phyloP scores from a whole-genome alignment of 495 filamentous ascomycete genomes.

The Acidomyces sp. region DNA sequence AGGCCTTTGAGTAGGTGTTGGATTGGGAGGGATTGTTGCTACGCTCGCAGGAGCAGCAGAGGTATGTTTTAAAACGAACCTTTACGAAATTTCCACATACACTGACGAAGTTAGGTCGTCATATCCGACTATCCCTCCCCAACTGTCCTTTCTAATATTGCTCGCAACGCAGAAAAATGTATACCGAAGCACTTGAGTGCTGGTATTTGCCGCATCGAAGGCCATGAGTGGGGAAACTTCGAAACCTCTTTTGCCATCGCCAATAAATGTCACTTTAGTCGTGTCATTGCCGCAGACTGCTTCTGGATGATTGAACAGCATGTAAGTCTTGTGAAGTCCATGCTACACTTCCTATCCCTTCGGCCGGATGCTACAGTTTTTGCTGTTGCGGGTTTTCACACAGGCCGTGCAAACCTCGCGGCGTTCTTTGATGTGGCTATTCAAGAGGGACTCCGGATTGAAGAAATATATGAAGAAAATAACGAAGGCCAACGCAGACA shows the following conservation, averaged over 20 bases:
- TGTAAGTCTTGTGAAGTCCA: slow-evolving; percentile 51
- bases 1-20: slow-evolving; percentile 47
- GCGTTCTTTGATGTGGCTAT: slow-evolving; percentile 53
- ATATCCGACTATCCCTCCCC: slow-evolving; percentile 64
- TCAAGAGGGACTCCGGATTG: slow-evolving; percentile 49
- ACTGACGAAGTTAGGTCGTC: slow-evolving; percentile 9
- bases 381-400: slow-evolving; percentile 72
- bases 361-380: slow-evolving; percentile 41
- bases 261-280: slow-evolving; percentile 43
- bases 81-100: background rate
- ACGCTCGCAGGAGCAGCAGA: slow-evolving; percentile 47
- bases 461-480: slow-evolving; percentile 64
- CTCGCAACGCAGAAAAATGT: slow-evolving; percentile 47
- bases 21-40: slow-evolving; percentile 56
- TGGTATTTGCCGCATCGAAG: slow-evolving; percentile 37
- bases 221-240: slow-evolving; percentile 64
- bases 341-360: slow-evolving; percentile 55
- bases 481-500: slow-evolving; percentile 49
- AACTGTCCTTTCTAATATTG: slow-evolving; percentile 46
- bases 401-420: slow-evolving; percentile 57
- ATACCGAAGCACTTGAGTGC: slow-evolving; percentile 24
- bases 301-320: slow-evolving; percentile 78
- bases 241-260: slow-evolving; percentile 36
- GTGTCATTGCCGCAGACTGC: slow-evolving; percentile 70
- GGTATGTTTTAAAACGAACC: slow-evolving; percentile 25